Percentiles rank a stretch among this genome's conserved stretches.
These are phyloP conservation scores for Thamnidium elegans DNA, from an alignment of 192 early-diverging fungal genomes.

Conservation along the genomic window DNA sequence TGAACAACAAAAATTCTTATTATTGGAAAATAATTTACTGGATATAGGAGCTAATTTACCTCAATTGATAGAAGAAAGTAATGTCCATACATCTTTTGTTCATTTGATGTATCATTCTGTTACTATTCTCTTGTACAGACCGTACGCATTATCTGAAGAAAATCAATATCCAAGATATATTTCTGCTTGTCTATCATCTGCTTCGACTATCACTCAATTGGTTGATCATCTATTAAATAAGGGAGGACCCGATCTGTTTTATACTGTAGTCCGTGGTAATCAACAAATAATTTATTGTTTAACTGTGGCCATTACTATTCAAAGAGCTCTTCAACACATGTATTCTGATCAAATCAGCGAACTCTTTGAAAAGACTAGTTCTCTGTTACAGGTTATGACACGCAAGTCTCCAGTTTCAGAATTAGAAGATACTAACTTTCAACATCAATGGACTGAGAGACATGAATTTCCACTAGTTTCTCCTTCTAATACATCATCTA, in stretches of 20 bases:
- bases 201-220: constrained; percentile 20
- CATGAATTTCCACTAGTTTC: neutral
- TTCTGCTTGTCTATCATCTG: constrained; percentile 16
- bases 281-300: constrained; percentile 35
- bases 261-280: constrained; percentile 18
- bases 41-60: neutral
- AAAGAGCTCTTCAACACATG: neutral
- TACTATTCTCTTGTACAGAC: constrained; percentile 19
- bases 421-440: neutral
- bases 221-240: constrained; percentile 2
- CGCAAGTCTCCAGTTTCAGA: constrained; percentile 11
- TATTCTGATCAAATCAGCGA: neutral
- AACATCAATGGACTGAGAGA: neutral
- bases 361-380: neutral
- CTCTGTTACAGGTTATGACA: neutral
- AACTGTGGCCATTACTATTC: constrained; percentile 25
- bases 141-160: constrained; percentile 13
- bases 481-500: constrained; percentile 12
- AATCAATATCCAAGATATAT: neutral
- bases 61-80: neutral
- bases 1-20: neutral
- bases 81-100: constrained; percentile 9
- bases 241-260: neutral
- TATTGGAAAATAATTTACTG: neutral
- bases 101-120: constrained; percentile 22